Percentiles rank a stretch among this genome's conserved stretches.
These are phyloP conservation scores for Monilinia laxa DNA, from an alignment of 2,329 filamentous ascomycete genomes.

Conservation along the genomic window DNA sequence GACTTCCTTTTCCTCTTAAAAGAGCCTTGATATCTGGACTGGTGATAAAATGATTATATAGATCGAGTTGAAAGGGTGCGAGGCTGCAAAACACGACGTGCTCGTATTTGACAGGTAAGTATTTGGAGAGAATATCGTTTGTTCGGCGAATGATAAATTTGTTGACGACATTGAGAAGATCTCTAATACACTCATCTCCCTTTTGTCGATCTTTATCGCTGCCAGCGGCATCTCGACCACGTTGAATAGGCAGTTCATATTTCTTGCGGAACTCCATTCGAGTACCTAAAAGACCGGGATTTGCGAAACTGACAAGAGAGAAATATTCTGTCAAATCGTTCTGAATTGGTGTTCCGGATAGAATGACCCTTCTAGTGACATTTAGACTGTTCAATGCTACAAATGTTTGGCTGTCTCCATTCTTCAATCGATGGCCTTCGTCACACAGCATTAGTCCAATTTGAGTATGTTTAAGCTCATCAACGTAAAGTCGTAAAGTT, in stretches of 20 bases:
- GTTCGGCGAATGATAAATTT: slow-evolving; percentile 98
- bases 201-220: slow-evolving; percentile 77
- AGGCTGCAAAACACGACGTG: slow-evolving; percentile 98
- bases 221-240: slow-evolving; percentile 86
- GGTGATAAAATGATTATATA: slow-evolving; percentile 97
- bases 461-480: slow-evolving; percentile 82
- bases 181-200: slow-evolving; percentile 78
- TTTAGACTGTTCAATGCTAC: slow-evolving; percentile 86
- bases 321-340: slow-evolving; percentile 99
- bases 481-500: slow-evolving; percentile 85
- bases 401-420: slow-evolving; percentile 94
- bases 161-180: slow-evolving; percentile 84
- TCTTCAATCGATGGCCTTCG: slow-evolving; percentile 94
- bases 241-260: slow-evolving; percentile 88
- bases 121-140: slow-evolving; percentile 97
- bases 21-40: slow-evolving; percentile 93
- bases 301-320: slow-evolving; percentile 91
- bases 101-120: slow-evolving; percentile 96
- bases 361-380: slow-evolving; percentile 85
- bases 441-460: slow-evolving; percentile 95
- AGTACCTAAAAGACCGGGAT: slow-evolving; percentile 86
- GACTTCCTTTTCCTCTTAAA: slow-evolving; percentile 88
- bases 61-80: slow-evolving; percentile 83
- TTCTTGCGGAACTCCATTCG: slow-evolving; percentile 89
- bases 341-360: slow-evolving; percentile 96